Conservation (phyloP, 1,284 basidiomycete genomes). For the Marasmius oreades region DNA sequence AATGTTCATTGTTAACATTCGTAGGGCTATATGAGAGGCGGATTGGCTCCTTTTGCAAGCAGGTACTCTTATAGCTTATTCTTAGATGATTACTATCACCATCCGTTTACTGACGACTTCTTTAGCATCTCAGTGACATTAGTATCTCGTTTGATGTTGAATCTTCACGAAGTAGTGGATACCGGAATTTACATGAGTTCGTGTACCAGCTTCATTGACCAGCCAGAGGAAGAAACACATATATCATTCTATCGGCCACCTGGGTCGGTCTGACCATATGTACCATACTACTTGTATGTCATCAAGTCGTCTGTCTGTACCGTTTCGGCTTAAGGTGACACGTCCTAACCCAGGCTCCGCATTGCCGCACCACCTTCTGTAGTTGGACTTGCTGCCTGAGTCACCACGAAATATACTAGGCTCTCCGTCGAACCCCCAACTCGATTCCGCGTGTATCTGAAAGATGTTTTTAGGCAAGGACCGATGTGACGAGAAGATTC, state of each 20-base stretch:
- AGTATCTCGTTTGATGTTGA: neutral
- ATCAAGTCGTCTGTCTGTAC: too few species aligned
- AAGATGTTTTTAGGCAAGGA: too few species aligned
- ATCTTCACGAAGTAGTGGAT: neutral
- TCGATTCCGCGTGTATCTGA: too few species aligned
- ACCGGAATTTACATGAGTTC: neutral
- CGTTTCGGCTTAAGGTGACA: too few species aligned
- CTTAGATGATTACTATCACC: neutral
- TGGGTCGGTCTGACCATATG: too few species aligned
- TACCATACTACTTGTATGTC: too few species aligned
- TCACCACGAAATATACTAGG: too few species aligned
- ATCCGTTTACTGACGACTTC: neutral
- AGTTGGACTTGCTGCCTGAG: too few species aligned
- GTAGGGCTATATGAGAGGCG: slow-evolving; percentile 1
- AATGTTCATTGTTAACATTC: neutral
- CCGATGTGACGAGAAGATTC: too few species aligned
- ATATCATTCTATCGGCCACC: neutral
- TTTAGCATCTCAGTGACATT: neutral
- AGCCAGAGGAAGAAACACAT: neutral
- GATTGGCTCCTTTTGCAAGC: neutral
- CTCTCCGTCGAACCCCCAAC: too few species aligned
- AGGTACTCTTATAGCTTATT: neutral
- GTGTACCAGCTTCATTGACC: neutral
- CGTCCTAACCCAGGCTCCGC: too few species aligned
- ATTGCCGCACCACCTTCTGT: too few species aligned